These are phyloP conservation scores for Amaranthus tricolor DNA, from an alignment of 179 eudicot species.

Conservation along the genomic window DNA sequence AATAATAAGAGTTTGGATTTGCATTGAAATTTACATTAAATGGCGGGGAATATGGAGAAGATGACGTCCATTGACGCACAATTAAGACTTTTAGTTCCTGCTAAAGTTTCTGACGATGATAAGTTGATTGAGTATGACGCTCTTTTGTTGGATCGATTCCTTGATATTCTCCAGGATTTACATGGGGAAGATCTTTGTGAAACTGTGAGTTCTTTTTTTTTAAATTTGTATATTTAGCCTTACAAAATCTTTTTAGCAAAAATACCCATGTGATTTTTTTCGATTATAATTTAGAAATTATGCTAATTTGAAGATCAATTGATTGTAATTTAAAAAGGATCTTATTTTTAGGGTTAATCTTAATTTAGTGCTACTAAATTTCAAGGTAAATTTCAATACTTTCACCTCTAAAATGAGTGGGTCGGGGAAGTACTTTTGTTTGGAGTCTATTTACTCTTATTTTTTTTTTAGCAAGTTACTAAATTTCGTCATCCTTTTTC, in stretches of 20 bases:
- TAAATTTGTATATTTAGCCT: no score
- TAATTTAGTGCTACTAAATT: no score
- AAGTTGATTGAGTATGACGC: conserved; percentile 95
- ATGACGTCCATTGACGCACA: conserved; percentile 93
- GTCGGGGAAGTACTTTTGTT: no score
- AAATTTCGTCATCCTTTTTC: no score
- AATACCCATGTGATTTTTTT: conserved; percentile 1
- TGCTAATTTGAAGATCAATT: conserved; percentile 15
- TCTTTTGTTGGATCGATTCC: conserved; percentile 78
- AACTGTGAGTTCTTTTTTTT: conserved; percentile 42
- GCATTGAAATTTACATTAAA: neutral
- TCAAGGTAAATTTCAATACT: no score
- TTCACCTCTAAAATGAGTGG: no score
- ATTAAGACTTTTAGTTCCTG: conserved; percentile 68
- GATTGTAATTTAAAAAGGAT: no score
- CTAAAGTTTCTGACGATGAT: conserved; percentile 91
- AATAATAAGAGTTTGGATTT: neutral
- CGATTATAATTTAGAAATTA: neutral
- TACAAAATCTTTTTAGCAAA: neutral
- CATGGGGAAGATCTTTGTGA: conserved; percentile 85
- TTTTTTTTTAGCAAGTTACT: no score
- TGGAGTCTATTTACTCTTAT: no score
- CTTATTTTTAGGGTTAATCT: no score
- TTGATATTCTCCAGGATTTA: conserved; percentile 86
- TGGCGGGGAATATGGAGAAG: conserved; percentile 50